phyloP scores from a whole-genome alignment of 2,329 filamentous ascomycete species.

The Ophiostoma ips region DNA sequence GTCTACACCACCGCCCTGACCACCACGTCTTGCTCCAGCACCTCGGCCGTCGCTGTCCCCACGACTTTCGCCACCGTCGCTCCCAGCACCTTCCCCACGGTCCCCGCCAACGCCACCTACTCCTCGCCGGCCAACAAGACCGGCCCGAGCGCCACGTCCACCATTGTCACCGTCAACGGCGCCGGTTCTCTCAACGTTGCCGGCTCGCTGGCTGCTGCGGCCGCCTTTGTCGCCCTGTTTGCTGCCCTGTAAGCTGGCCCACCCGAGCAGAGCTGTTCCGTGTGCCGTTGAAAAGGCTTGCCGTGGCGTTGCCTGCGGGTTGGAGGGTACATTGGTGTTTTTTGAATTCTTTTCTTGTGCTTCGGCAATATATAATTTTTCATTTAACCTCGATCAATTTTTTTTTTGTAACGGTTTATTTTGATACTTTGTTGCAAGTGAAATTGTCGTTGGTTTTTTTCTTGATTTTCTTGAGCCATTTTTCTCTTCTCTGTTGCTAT shows the following conservation, averaged over 20 bases:
- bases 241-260: constrained; percentile 26
- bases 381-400: too few species aligned
- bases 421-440: too few species aligned
- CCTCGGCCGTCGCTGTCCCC: constrained; percentile 13
- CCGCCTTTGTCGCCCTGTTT: constrained; percentile 26
- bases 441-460: too few species aligned
- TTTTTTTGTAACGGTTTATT: too few species aligned
- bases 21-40: constrained; percentile 5
- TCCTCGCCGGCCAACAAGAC: constrained; percentile 18
- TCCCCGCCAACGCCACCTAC: constrained; percentile 13
- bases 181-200: constrained; percentile 25
- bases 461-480: too few species aligned
- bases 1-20: neutral
- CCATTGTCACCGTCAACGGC: constrained; percentile 18
- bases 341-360: too few species aligned
- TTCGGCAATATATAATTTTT: too few species aligned
- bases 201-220: constrained; percentile 27
- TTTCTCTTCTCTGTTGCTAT: too few species aligned
- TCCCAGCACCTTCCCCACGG: constrained; percentile 13
- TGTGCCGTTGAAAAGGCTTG: too few species aligned
- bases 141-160: constrained; percentile 10
- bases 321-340: too few species aligned
- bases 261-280: too few species aligned
- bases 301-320: too few species aligned
- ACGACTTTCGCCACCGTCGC: neutral